Conservation (phyloP, 2,329 filamentous ascomycete genomes). For the Raffaelea ambrosiae region DNA sequence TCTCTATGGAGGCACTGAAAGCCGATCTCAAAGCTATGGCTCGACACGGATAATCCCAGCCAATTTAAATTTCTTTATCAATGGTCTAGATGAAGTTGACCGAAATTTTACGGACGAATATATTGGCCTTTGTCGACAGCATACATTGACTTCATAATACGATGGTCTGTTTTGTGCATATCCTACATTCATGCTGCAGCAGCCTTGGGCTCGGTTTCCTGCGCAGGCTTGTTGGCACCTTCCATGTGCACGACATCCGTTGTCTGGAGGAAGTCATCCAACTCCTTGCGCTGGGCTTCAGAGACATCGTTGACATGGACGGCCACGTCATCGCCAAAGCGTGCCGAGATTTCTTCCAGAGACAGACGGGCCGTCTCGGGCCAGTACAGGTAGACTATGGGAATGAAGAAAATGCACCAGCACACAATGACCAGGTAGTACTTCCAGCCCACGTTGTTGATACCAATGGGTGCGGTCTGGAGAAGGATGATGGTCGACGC, state of each 20-base stretch:
- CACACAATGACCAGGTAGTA: slow-evolving; percentile 39
- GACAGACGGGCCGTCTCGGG: slow-evolving; percentile 32
- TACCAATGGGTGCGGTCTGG: slow-evolving; percentile 34
- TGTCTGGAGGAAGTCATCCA: slow-evolving; percentile 9
- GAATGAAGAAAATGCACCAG: slow-evolving; percentile 30
- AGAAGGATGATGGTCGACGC: slow-evolving; percentile 37
- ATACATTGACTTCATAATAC: too few species aligned
- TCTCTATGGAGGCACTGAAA: too few species aligned
- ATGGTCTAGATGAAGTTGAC: too few species aligned
- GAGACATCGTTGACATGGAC: slow-evolving; percentile 34
- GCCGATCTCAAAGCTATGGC: too few species aligned
- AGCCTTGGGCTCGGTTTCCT: too few species aligned
- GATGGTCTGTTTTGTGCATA: too few species aligned
- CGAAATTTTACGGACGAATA: too few species aligned
- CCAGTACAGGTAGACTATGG: slow-evolving; percentile 31
- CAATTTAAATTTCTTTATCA: too few species aligned
- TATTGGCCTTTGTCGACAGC: too few species aligned
- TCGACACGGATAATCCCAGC: too few species aligned
- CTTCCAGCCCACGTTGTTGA: slow-evolving; percentile 37
- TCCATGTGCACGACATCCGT: background rate
- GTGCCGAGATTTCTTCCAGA: slow-evolving; percentile 34
- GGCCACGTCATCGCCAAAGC: slow-evolving; percentile 42
- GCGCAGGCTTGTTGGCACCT: too few species aligned
- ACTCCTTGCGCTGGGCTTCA: slow-evolving; percentile 18
- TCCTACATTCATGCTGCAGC: too few species aligned